phyloP scores from a whole-genome alignment of 1,284 basidiomycete species.

The Ganoderma leucocontextum region DNA sequence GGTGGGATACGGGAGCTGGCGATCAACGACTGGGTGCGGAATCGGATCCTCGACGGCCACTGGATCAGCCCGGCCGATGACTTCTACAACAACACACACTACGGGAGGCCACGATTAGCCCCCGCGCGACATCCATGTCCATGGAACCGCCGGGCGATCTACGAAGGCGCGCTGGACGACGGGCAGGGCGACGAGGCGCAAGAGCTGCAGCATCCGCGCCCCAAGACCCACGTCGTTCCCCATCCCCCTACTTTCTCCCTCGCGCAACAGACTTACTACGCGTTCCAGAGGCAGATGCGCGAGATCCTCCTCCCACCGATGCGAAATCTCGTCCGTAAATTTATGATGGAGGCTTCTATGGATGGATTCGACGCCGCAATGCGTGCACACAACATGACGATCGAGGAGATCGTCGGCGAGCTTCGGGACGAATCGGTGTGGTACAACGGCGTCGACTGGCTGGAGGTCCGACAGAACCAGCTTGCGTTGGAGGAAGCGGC shows the following conservation, averaged over 20 bases:
- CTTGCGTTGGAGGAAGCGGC: slow-evolving; percentile 38
- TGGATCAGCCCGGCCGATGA: slow-evolving; percentile 78
- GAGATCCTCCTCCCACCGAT: slow-evolving; percentile 67
- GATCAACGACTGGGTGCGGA: slow-evolving; percentile 75
- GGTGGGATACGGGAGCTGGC: slow-evolving; percentile 69
- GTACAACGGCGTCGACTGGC: slow-evolving; percentile 76
- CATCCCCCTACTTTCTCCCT: slow-evolving; percentile 63
- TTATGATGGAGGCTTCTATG: slow-evolving; percentile 66
- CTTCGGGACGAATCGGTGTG: slow-evolving; percentile 67
- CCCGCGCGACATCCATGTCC: slow-evolving; percentile 72
- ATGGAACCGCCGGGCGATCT: slow-evolving; percentile 54
- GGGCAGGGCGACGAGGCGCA: slow-evolving; percentile 39
- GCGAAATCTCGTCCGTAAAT: slow-evolving; percentile 68
- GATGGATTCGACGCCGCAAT: slow-evolving; percentile 53
- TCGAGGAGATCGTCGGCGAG: slow-evolving; percentile 66
- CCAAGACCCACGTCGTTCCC: slow-evolving; percentile 51
- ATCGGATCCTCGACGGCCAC: slow-evolving; percentile 73
- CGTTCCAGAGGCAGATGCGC: slow-evolving; percentile 63
- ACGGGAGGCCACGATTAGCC: slow-evolving; percentile 49
- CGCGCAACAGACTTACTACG: slow-evolving; percentile 65
- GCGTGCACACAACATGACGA: slow-evolving; percentile 58
- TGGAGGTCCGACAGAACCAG: slow-evolving; percentile 53
- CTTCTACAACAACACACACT: slow-evolving; percentile 58
- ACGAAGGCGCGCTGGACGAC: slow-evolving; percentile 40
- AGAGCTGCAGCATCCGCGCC: slow-evolving; percentile 57